A percentile compares a stretch with the other conserved stretches of the same genome.
These are phyloP conservation scores for Colletotrichum costaricense DNA, from an alignment of 2,329 filamentous ascomycete species.

Conservation along the genomic window DNA sequence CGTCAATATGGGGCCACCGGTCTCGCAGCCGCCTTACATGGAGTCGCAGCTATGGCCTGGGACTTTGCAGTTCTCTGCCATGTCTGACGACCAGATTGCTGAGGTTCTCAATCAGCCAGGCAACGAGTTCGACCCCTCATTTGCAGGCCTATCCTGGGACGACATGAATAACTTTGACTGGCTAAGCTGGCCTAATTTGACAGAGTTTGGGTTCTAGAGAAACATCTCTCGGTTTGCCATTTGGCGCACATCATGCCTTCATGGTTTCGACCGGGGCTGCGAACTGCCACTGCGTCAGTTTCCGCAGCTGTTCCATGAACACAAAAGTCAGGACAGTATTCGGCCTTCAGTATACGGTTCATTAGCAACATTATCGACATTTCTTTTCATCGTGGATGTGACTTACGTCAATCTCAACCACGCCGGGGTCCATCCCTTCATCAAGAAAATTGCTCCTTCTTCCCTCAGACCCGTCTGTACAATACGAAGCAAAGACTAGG, in stretches of 20 bases:
- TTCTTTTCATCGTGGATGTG: conserved; percentile 33
- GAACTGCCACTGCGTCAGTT: conserved; percentile 41
- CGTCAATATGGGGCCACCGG: conserved; percentile 36
- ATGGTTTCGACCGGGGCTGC: conserved; percentile 24
- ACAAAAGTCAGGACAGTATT: conserved; percentile 59
- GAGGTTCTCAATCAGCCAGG: conserved; percentile 74
- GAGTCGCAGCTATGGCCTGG: conserved; percentile 55
- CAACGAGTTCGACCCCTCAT: conserved; percentile 66
- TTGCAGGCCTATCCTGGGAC: conserved; percentile 68
- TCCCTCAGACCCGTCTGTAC: conserved; percentile 47
- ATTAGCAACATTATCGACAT: background rate
- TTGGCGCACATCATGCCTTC: conserved; percentile 12
- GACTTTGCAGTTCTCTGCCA: conserved; percentile 72
- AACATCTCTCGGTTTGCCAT: background rate
- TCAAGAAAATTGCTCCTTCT: conserved; percentile 54
- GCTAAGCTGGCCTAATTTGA: conserved; percentile 60
- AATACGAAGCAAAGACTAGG: conserved; percentile 48
- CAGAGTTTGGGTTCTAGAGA: conserved; percentile 51
- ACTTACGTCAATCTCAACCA: conserved; percentile 55
- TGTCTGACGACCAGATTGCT: conserved; percentile 77
- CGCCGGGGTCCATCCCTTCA: conserved; percentile 59
- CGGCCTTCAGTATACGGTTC: conserved; percentile 44
- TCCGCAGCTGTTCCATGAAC: conserved; percentile 56
- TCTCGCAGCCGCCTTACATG: conserved; percentile 42
- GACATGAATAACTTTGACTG: conserved; percentile 70